Conservation (phyloP, 352 stramenopile species). For the Bremia lactucae region DNA sequence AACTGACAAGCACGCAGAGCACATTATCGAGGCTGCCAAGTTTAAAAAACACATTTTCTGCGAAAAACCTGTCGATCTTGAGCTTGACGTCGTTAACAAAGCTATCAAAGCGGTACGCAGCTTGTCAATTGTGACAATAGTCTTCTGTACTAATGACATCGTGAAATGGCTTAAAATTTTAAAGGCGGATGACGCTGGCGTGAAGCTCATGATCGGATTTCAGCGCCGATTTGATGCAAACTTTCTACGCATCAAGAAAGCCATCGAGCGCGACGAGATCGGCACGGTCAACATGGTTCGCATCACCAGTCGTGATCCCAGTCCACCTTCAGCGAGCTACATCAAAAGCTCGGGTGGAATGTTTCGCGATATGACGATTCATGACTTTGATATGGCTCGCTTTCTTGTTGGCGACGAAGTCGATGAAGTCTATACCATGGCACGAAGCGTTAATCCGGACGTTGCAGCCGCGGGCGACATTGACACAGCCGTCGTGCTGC, state of each 20-base stretch:
- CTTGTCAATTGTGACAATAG: not conserved
- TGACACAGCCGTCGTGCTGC: conserved; percentile 86
- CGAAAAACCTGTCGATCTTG: conserved; percentile 93
- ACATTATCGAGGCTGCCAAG: conserved; percentile 89
- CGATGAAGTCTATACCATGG: conserved; percentile 62
- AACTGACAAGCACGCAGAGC: conserved; percentile 87
- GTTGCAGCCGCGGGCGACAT: conserved; percentile 78
- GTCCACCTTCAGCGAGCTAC: conserved; percentile 34
- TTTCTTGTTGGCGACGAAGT: conserved; percentile 85
- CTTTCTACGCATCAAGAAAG: conserved; percentile 82
- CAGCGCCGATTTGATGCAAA: conserved; percentile 92
- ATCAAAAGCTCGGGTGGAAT: conserved; percentile 77
- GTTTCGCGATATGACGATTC: conserved; percentile 93
- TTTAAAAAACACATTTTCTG: conserved; percentile 93
- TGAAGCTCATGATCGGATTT: conserved; percentile 94
- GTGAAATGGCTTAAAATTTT: not conserved
- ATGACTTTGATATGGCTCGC: conserved; percentile 92
- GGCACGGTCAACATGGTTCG: conserved; percentile 81
- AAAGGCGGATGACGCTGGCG: conserved; percentile 29
- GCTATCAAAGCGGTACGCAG: conserved; percentile 37
- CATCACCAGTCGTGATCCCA: conserved; percentile 55
- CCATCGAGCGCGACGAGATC: conserved; percentile 81
- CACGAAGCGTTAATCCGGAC: conserved; percentile 36
- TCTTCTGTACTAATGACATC: not conserved
- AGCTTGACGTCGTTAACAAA: conserved; percentile 54